Evolutionary conservation across 1,284 basidiomycete genomes (phyloP).

Genomic region (Clitocybe nebularis): DNA sequence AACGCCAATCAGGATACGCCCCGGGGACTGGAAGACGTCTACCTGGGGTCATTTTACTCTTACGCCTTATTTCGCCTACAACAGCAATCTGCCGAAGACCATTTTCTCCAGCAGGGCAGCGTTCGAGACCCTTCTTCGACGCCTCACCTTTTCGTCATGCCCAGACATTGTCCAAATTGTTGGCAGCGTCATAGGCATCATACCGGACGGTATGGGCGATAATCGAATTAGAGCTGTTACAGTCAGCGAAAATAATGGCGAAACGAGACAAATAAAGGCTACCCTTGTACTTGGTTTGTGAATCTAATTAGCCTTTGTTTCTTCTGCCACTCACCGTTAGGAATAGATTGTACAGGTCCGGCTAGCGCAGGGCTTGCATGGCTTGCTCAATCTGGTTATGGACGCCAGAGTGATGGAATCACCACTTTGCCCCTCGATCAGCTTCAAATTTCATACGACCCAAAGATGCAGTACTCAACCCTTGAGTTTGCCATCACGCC

Average conservation of each 20-base stretch:
- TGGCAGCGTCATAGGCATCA: constrained; percentile 10
- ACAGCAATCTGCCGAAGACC: constrained; percentile 15
- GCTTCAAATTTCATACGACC: constrained; percentile 5
- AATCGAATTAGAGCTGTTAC: constrained; percentile 1
- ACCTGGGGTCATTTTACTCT: constrained; percentile 13
- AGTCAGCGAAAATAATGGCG: not conserved
- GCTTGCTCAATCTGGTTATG: constrained; percentile 3
- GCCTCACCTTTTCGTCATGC: constrained; percentile 13
- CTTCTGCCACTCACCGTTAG: not conserved
- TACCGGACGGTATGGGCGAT: not conserved
- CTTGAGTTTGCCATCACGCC: constrained; percentile 4
- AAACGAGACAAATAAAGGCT: not conserved
- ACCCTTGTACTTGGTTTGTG: not conserved
- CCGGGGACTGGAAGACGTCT: constrained; percentile 14
- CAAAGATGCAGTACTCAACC: constrained; percentile 5
- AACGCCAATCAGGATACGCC: constrained; percentile 11
- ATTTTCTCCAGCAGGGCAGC: constrained; percentile 18
- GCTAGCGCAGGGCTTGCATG: constrained; percentile 3
- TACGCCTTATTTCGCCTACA: constrained; percentile 14
- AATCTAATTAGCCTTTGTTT: not conserved
- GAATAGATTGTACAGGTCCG: constrained; percentile 7
- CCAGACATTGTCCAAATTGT: constrained; percentile 14
- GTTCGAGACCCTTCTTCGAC: constrained; percentile 22
- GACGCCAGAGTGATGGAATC: not conserved
- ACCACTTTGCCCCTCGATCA: constrained; percentile 1